phyloP scores from a whole-genome alignment of 805 yeast genomes.

The Yarrowia sp. region DNA sequence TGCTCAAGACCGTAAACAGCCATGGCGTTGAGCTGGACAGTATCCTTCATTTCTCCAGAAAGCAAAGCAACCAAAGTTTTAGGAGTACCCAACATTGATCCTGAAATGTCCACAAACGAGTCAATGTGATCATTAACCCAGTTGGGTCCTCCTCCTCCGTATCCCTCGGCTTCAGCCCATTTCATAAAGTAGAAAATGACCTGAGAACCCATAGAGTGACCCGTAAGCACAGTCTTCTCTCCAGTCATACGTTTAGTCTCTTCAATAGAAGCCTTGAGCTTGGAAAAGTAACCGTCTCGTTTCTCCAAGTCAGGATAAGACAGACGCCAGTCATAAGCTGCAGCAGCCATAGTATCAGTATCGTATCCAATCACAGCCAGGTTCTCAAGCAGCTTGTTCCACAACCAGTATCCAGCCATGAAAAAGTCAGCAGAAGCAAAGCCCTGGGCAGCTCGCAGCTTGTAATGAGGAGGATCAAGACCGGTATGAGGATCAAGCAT shows the following conservation, averaged over 20 bases:
- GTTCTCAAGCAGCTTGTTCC: conserved; percentile 95
- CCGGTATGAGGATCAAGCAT: conserved; percentile 91
- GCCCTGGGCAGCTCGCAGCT: conserved; percentile 88
- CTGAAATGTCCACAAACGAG: conserved; percentile 82
- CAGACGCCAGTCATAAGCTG: conserved; percentile 95
- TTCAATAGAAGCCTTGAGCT: conserved; percentile 73
- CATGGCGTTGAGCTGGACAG: conserved; percentile 86
- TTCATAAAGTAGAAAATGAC: conserved; percentile 82
- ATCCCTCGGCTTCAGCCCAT: conserved; percentile 93
- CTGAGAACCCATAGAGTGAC: conserved; percentile 98
- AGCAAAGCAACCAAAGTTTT: conserved; percentile 86
- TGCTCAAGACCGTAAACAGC: conserved; percentile 94
- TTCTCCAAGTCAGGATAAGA: conserved; percentile 83
- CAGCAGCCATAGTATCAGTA: conserved; percentile 84
- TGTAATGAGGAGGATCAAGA: conserved; percentile 81
- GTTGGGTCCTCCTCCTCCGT: conserved; percentile 82
- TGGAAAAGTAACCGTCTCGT: conserved; percentile 82
- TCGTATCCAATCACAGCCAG: conserved; percentile 92
- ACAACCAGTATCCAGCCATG: conserved; percentile 97
- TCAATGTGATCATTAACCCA: conserved; percentile 89
- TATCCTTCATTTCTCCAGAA: conserved; percentile 98
- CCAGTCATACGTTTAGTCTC: conserved; percentile 51
- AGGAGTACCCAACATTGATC: conserved; percentile 91
- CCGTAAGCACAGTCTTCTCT: conserved; percentile 69
- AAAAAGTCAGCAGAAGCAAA: conserved; percentile 96